Evolutionary conservation across 169 alveolate species (phyloP).

Genomic region (Plasmodium billcollinsi): DNA sequence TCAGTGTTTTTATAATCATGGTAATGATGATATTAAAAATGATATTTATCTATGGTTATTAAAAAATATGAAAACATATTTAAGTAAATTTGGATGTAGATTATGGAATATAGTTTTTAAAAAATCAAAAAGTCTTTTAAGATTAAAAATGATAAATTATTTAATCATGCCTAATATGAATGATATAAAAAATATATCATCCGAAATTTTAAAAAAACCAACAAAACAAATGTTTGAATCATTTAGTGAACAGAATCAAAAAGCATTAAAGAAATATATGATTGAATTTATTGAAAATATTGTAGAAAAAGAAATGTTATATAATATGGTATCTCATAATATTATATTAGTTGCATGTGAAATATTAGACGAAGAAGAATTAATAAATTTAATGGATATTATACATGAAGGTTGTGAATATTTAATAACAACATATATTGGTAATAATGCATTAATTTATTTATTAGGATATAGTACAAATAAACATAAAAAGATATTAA

Average conservation of each 20-base stretch:
- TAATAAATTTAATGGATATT: slow-evolving; percentile 46
- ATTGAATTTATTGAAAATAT: slow-evolving; percentile 58
- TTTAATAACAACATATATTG: slow-evolving; percentile 51
- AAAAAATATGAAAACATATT: slow-evolving; percentile 33
- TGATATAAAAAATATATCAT: slow-evolving; percentile 27
- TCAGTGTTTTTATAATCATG: slow-evolving; percentile 75
- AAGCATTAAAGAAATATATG: slow-evolving; percentile 6
- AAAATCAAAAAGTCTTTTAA: slow-evolving; percentile 27
- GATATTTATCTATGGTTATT: slow-evolving; percentile 34
- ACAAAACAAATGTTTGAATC: slow-evolving; percentile 36
- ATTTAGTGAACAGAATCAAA: slow-evolving; percentile 51
- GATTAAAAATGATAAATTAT: slow-evolving; percentile 31
- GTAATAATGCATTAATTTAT: slow-evolving; percentile 67
- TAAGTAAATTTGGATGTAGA: slow-evolving; percentile 70
- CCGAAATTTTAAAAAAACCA: slow-evolving; percentile 34
- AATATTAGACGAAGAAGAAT: slow-evolving; percentile 35
- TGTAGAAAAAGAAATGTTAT: slow-evolving; percentile 62
- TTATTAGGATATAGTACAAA: slow-evolving; percentile 69
- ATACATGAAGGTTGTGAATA: slow-evolving; percentile 77
- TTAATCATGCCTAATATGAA: slow-evolving; percentile 44
- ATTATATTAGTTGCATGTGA: slow-evolving; percentile 25
- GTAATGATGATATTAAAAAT: slow-evolving; percentile 27
- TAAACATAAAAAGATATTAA: slow-evolving; percentile 71
- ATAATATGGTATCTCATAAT: slow-evolving; percentile 60
- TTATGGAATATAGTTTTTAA: slow-evolving; percentile 65